Evolutionary conservation across 1,284 basidiomycete genomes (phyloP), one percentile per base, ranked within the genome.

Genomic region (Erythrobasidium hasegawianum): DNA sequence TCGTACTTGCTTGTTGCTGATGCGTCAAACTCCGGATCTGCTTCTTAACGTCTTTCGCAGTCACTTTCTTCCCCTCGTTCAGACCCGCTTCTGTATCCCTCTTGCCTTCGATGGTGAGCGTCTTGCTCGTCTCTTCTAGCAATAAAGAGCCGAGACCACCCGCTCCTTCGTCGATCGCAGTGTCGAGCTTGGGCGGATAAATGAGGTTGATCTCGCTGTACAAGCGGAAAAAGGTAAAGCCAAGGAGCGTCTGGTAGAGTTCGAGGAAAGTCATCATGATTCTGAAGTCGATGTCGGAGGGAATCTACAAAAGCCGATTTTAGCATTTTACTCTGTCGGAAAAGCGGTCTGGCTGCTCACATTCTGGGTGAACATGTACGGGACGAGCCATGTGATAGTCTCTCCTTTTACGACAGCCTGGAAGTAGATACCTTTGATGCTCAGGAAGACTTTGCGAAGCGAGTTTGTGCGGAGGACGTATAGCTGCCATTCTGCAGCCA

Each of bases 191-290:
- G 1, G 96, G 96, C 22, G 96, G 96, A 76, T 99, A 99, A 40
- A 94, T 86, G 45, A 98, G 83, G 72, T 90, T 90, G 59, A 85
- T 84, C 75, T 97, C 93, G n/a, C 89, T 88, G 80, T 95, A 99
- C 22, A 99, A 84, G 80, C 97, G 97, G 85, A 92, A 99, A 75
- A 97, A 87, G 13, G 94, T 88, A 75, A 98, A 99, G 18, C 92
- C 90, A 52, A 97, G 85, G 13, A 97, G 80, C 0, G 95, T 98
- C 79, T 98, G 94, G 79, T 99, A 98, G 9, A 99, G 84, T 78
- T 99, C 96, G 75, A 98, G 81, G 83, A 99, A 99, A 11, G 96
- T 98, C 72, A 97, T 80, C 88, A 99, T 96, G 62, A 99, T 95
- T 57, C 96, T 87, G 76, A 97, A 90, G 78, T 99, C 96, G 70